Evolutionary conservation across 345 rosid species (phyloP).

Genomic region (Salix exigua): DNA sequence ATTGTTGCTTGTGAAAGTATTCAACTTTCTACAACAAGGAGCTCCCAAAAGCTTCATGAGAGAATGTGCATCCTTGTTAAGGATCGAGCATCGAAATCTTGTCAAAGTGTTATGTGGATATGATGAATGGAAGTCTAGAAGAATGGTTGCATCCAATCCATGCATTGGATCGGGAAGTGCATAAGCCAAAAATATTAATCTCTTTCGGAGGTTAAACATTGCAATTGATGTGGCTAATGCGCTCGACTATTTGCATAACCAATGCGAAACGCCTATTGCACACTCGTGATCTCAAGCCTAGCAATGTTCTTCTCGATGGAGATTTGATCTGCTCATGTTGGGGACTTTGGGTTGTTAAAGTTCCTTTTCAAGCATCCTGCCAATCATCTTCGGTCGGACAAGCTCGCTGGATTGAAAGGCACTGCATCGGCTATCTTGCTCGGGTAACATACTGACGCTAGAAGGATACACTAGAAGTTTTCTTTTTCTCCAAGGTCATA

Average conservation of each 20-base stretch:
- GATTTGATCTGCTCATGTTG: neutral
- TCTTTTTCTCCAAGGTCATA: neutral
- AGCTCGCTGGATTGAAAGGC: constrained; percentile 6
- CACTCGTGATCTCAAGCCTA: no score
- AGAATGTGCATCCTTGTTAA: neutral
- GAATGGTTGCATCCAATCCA: constrained; percentile 1
- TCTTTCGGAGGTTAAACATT: no score
- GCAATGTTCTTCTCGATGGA: no score
- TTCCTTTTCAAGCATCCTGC: neutral
- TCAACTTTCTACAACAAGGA: neutral
- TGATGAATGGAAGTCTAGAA: constrained; percentile 2
- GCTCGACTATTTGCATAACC: no score
- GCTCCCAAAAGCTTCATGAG: neutral
- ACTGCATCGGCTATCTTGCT: constrained; percentile 5
- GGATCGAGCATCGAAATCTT: neutral
- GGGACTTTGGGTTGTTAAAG: constrained; percentile 15
- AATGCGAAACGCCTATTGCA: no score
- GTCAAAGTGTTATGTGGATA: no score
- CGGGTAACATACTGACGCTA: constrained; percentile 9
- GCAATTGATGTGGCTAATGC: no score
- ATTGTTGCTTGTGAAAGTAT: neutral
- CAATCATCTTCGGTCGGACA: neutral
- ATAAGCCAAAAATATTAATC: neutral
- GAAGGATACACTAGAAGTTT: neutral
- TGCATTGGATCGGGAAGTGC: neutral